These are phyloP conservation scores for Lathyrus tuberosus DNA, from an alignment of 306 rosid genomes.

Conservation along the genomic window DNA sequence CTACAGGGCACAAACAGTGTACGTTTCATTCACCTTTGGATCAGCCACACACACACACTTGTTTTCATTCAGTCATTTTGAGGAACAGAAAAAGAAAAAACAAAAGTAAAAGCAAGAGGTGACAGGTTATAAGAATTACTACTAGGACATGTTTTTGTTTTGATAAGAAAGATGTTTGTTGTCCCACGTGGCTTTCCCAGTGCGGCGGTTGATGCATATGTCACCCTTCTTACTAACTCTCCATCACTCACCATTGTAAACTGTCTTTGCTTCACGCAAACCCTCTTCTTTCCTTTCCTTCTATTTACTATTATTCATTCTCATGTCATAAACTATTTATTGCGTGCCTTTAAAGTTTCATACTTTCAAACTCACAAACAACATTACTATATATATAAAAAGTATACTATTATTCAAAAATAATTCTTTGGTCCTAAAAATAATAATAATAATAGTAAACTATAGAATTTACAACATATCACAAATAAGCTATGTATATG, in stretches of 20 bases:
- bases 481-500: no score
- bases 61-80: not conserved
- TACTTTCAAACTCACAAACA: conserved; percentile 1
- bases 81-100: conserved; percentile 23
- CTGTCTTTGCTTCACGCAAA: conserved; percentile 94
- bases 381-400: not conserved
- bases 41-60: not conserved
- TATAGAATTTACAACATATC: no score
- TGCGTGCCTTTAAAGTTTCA: conserved; percentile 77
- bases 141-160: not conserved
- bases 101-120: conserved; percentile 37
- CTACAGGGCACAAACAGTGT: conserved; percentile 40
- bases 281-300: conserved; percentile 27
- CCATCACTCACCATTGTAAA: conserved; percentile 15
- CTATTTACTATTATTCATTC: conserved; percentile 15
- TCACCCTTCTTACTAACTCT: conserved; percentile 45
- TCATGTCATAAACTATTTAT: conserved; percentile 13
- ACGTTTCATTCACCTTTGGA: not conserved
- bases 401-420: no score
- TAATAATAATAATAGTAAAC: no score
- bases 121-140: conserved; percentile 37
- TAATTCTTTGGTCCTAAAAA: no score
- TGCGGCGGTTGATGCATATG: conserved; percentile 55
- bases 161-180: conserved; percentile 18
- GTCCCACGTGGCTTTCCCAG: conserved; percentile 49